phyloP scores from a whole-genome alignment of 1,284 basidiomycete genomes.

The Irpex rosettiformis region DNA sequence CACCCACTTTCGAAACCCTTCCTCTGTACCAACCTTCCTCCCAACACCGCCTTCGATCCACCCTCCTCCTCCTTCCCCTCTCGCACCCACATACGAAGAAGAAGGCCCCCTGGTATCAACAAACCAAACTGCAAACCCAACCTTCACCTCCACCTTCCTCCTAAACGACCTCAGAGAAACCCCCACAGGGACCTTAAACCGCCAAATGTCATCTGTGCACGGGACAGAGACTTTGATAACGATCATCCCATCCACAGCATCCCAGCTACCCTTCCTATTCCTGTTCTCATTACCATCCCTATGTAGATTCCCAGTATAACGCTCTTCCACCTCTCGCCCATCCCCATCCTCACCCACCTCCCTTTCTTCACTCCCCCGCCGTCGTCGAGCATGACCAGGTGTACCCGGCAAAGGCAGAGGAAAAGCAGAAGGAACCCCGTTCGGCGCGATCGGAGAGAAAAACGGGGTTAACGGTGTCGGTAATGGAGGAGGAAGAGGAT shows the following conservation, averaged over 20 bases:
- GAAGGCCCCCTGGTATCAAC: conserved; percentile 11
- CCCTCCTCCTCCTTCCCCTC: not conserved
- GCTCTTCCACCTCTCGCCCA: no score
- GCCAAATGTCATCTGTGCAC: conserved; percentile 38
- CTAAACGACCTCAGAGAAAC: conserved; percentile 29
- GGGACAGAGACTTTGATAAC: conserved; percentile 40
- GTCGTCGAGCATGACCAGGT: not conserved
- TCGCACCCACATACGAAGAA: not conserved
- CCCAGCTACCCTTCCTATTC: conserved; percentile 27
- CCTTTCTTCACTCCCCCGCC: no score
- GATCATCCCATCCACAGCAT: conserved; percentile 32
- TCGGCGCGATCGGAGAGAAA: not conserved
- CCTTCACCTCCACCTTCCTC: conserved; percentile 31
- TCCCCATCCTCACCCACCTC: no score
- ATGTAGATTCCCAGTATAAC: no score
- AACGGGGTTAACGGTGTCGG: not conserved
- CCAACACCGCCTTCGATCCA: not conserved
- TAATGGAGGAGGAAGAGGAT: conserved; percentile 2
- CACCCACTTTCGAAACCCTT: conserved; percentile 24
- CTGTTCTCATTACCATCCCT: not conserved
- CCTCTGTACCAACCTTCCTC: conserved; percentile 20
- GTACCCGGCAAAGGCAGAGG: not conserved
- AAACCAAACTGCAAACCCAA: conserved; percentile 34
- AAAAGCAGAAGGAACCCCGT: not conserved
- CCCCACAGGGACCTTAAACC: conserved; percentile 32